These are phyloP conservation scores for Gossypium davidsonii DNA, from an alignment of 441 rosid species.

Conservation along the genomic window DNA sequence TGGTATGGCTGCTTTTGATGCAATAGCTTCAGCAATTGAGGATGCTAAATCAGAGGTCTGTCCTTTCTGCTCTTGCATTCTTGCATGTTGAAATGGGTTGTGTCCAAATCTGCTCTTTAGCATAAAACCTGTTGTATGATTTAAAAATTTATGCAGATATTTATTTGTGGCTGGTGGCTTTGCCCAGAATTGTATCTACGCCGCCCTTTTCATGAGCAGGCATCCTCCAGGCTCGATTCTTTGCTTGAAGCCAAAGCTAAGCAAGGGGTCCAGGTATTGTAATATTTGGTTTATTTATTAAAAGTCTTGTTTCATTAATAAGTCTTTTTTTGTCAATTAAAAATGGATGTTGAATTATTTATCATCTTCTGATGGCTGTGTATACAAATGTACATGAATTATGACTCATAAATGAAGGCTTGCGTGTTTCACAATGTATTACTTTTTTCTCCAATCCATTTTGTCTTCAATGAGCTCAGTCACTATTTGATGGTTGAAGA, in stretches of 20 bases:
- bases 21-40: slow-evolving; percentile 82
- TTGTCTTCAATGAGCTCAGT: background rate
- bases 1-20: slow-evolving; percentile 91
- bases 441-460: background rate
- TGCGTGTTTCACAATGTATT: background rate
- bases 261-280: slow-evolving; percentile 89
- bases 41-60: slow-evolving; percentile 96
- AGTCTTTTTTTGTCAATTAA: background rate
- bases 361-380: background rate
- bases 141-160: slow-evolving; percentile 56
- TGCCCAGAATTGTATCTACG: slow-evolving; percentile 97
- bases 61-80: slow-evolving; percentile 14
- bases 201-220: slow-evolving; percentile 69
- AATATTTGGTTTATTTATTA: background rate
- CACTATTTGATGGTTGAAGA: background rate
- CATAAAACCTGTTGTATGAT: slow-evolving; percentile 19
- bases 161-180: slow-evolving; percentile 99
- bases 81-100: background rate
- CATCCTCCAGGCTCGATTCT: slow-evolving; percentile 80
- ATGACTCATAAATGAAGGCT: background rate
- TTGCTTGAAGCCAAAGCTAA: slow-evolving; percentile 95
- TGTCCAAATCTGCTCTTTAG: background rate
- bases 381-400: background rate
- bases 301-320: background rate
- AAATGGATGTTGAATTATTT: slow-evolving; percentile 1